phyloP scores from a whole-genome alignment of 2,329 filamentous ascomycete species.

The Xylaria sp. region DNA sequence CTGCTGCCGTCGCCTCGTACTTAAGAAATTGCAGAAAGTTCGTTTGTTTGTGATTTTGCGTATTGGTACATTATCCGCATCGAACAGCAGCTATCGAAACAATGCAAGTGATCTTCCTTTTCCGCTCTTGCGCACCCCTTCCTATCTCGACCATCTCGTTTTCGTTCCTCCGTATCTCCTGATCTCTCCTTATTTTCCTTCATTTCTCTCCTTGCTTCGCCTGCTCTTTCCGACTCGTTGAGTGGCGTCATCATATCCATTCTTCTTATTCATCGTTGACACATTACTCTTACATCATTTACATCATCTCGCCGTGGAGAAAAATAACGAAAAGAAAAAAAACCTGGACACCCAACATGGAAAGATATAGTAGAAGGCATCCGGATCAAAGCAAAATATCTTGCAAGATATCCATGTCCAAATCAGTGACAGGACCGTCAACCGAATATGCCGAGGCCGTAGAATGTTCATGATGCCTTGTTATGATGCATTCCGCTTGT shows the following conservation, averaged over 20 bases:
- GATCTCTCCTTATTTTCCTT: not conserved
- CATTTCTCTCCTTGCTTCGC: not conserved
- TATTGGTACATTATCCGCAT: not conserved
- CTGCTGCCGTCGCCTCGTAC: not conserved
- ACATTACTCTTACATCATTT: not conserved
- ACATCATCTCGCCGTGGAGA: not conserved
- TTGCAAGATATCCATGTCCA: not conserved
- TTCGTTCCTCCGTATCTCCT: too few relatives aligned
- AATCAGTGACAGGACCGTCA: not conserved
- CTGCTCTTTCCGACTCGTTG: not conserved
- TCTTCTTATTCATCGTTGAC: not conserved
- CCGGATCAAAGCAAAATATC: not conserved
- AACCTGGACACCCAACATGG: not conserved
- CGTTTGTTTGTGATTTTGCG: not conserved
- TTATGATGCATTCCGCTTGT: constrained; percentile 15
- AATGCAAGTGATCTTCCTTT: not conserved
- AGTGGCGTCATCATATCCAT: not conserved
- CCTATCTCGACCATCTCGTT: too few relatives aligned
- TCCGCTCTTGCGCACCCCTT: too few relatives aligned
- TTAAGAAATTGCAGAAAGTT: not conserved
- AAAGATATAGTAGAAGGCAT: not conserved
- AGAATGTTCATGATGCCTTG: not conserved
- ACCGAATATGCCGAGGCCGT: not conserved
- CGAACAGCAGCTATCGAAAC: not conserved
- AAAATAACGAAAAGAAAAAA: not conserved